Conservation (phyloP, 495 filamentous ascomycete species). For the Cercophora newfieldiana region DNA sequence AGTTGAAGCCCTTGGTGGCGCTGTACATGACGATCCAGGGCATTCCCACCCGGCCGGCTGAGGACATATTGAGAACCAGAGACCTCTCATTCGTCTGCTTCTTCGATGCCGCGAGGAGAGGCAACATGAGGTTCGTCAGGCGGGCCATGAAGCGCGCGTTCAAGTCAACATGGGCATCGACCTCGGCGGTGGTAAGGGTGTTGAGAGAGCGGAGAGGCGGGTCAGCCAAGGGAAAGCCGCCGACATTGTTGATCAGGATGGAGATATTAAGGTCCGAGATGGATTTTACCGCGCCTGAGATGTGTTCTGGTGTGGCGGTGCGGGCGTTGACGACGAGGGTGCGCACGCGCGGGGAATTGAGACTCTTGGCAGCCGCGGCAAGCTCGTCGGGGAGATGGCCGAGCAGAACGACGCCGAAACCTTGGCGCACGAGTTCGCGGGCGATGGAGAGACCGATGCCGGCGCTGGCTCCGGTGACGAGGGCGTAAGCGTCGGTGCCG, state of each 20-base stretch:
- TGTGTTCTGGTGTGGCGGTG: conserved; percentile 25
- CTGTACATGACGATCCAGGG: conserved; percentile 34
- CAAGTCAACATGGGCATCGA: conserved; percentile 33
- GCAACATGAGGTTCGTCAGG: conserved; percentile 33
- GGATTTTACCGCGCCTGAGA: conserved; percentile 18
- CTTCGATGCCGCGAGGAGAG: conserved; percentile 21
- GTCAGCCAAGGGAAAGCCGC: conserved; percentile 24
- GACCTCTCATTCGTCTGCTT: neutral
- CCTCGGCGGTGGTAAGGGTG: conserved; percentile 24
- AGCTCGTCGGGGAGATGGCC: conserved; percentile 40
- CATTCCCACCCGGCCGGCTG: conserved; percentile 29
- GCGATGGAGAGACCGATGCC: conserved; percentile 57
- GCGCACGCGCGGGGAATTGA: conserved; percentile 16
- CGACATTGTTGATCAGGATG: conserved; percentile 38
- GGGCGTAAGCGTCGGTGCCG: conserved; percentile 40
- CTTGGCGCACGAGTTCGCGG: conserved; percentile 46
- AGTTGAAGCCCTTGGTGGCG: conserved; percentile 33
- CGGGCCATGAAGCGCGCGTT: conserved; percentile 43
- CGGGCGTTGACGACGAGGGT: conserved; percentile 24
- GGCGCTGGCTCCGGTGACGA: conserved; percentile 60
- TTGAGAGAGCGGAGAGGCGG: conserved; percentile 25
- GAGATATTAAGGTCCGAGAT: conserved; percentile 26
- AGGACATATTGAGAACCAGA: conserved; percentile 33
- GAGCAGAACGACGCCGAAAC: conserved; percentile 58
- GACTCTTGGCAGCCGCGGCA: conserved; percentile 12